A percentile compares a stretch with the other conserved stretches of the same genome.
Evolutionary conservation across 2,329 filamentous ascomycete species (phyloP).

Genomic region (Stagonosporopsis rhizophila): DNA sequence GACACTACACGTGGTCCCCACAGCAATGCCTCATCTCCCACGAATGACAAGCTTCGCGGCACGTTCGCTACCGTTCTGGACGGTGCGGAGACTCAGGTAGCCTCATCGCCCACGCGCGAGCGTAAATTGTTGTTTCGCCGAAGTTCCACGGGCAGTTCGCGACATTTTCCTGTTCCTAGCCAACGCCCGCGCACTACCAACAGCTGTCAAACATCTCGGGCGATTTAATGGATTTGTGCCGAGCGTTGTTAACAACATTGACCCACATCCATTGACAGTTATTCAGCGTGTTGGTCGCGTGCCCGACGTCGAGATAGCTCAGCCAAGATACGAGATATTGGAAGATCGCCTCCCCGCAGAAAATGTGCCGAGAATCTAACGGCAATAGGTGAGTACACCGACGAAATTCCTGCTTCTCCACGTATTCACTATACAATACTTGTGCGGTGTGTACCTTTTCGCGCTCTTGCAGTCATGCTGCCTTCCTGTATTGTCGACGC

Average conservation of each 20-base stretch:
- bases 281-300: constrained; percentile 11
- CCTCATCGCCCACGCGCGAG: not conserved
- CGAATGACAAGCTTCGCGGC: constrained; percentile 12
- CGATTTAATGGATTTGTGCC: not conserved
- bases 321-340: constrained; percentile 18
- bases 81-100: constrained; percentile 2
- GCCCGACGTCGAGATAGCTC: constrained; percentile 8
- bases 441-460: constrained; percentile 8
- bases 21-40: constrained; percentile 9
- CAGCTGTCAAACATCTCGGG: not conserved
- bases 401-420: constrained; percentile 13
- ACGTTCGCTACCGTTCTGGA: constrained; percentile 3
- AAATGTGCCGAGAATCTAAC: constrained; percentile 16
- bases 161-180: constrained; percentile 23
- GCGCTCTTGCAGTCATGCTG: constrained; percentile 2
- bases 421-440: constrained; percentile 3
- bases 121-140: constrained; percentile 8
- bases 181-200: constrained; percentile 27
- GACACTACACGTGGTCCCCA: constrained; percentile 12
- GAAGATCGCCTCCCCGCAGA: constrained; percentile 25
- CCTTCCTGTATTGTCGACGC: constrained; percentile 16
- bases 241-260: constrained; percentile 1
- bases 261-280: not conserved
- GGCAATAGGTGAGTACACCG: constrained; percentile 19
- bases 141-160: constrained; percentile 5